Evolutionary conservation across 2,329 filamentous ascomycete species (phyloP).

Genomic region (Fusarium anthophilum): DNA sequence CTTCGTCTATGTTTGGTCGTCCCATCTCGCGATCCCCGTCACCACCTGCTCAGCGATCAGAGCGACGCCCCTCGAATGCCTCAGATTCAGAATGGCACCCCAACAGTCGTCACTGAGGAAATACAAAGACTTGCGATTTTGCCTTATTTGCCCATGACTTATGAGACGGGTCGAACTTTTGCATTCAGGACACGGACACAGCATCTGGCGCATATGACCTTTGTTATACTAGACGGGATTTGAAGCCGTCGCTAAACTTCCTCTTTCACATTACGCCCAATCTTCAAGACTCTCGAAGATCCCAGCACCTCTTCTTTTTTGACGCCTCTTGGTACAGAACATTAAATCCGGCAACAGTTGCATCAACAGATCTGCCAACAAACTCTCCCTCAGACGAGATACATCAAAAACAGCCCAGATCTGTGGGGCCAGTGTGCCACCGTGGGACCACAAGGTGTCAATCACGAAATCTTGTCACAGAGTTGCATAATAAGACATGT

Average conservation of each 20-base stretch:
- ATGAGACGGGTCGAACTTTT: constrained; percentile 9
- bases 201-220: constrained; percentile 22
- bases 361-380: not conserved
- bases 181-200: constrained; percentile 16
- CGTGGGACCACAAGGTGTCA: not conserved
- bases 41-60: constrained; percentile 40
- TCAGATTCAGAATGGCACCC: constrained; percentile 40
- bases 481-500: constrained; percentile 34
- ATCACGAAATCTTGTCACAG: constrained; percentile 35
- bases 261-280: not conserved
- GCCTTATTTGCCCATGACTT: constrained; percentile 10
- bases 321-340: not conserved
- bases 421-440: constrained; percentile 13
- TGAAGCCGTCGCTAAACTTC: not conserved
- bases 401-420: constrained; percentile 26
- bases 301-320: not conserved
- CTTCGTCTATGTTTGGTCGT: constrained; percentile 36
- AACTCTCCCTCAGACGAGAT: constrained; percentile 1
- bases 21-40: constrained; percentile 41
- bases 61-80: constrained; percentile 38
- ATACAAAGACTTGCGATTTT: not conserved
- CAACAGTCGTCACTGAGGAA: constrained; percentile 30
- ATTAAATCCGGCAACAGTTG: not conserved
- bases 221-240: constrained; percentile 6
- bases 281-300: not conserved